Base-by-base conservation (phyloP, 78 protist genomes). In the Dictyostelium intermedium region DNA sequence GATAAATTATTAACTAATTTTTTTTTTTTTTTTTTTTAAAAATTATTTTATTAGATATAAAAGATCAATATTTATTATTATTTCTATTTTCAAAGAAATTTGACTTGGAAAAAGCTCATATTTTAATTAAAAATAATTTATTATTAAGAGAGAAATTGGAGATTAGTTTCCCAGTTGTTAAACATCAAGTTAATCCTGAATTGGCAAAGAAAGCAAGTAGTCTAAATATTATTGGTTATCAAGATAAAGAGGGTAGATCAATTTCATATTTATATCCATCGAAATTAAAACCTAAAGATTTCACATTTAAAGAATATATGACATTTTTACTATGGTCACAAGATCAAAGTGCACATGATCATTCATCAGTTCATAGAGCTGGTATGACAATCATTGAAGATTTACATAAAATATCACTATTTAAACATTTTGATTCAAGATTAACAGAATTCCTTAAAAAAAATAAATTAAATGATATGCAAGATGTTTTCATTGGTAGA, bases 71-170 rank as follows among this genome's bases (percentile, higher is more conserved):
- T 14, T 69, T 89, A n/a, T 66, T 89, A 78, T 18, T 89, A 25
- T 89, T 63, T 34, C 43, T 89, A 69, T 89, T 89, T 69, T 39
- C 93, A 63, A 89, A 89, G 53, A 89, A 89, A 79, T 80, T 89
- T 8, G 32, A 61, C 69, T 41, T 89, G 0, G 93, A 80, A 47
- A 80, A 66, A 5, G 73, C 82, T 4, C 39, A 41, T 16, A 20
- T 3, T 56, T 25, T 79, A 32, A 27, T 89, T 30, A 43, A 25
- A 53, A 89, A 89, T 20, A 89, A 89, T 80, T 27, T 89, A 16
- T 61, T 18, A 9, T 2, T 89, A 5, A 89, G 93, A 70, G 82
- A 47, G 20, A 34, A 89, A 47, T 69, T 80, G 18, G 66, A 27
- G 16, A 43, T 89, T 11, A 76, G 85, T 37, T 80, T 89, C 4